phyloP scores from a whole-genome alignment of 1,284 basidiomycete species.

The Moesziomyces sp. region DNA sequence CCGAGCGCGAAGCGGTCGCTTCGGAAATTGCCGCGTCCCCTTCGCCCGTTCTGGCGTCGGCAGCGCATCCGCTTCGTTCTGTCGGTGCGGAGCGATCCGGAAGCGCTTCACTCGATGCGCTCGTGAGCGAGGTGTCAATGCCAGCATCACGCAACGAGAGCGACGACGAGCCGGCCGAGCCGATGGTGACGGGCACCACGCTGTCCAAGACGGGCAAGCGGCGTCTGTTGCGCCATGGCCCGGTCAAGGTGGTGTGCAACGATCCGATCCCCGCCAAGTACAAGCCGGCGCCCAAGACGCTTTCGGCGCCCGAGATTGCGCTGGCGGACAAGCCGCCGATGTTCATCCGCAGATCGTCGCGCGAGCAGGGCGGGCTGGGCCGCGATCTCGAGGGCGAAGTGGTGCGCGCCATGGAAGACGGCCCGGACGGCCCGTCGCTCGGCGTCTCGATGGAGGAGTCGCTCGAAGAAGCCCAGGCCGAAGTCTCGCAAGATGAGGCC shows the following conservation, averaged over 20 bases:
- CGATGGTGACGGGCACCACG: constrained; percentile 2
- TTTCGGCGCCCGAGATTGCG: constrained; percentile 38
- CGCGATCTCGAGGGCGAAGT: constrained; percentile 60
- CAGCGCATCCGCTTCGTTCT: constrained; percentile 6
- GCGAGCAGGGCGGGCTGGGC: constrained; percentile 61
- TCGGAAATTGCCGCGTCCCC: constrained; percentile 23
- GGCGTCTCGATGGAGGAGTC: constrained; percentile 32
- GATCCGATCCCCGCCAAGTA: constrained; percentile 33
- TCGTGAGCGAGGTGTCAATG: constrained; percentile 5
- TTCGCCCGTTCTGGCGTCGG: constrained; percentile 8
- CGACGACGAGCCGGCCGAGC: constrained; percentile 19
- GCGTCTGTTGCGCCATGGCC: constrained; percentile 27
- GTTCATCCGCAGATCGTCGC: constrained; percentile 50
- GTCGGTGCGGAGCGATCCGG: background rate
- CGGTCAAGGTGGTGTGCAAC: constrained; percentile 37
- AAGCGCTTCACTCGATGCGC: constrained; percentile 1
- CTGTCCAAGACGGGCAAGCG: constrained; percentile 36
- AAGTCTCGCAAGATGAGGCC: constrained; percentile 1
- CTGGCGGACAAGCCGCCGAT: constrained; percentile 46
- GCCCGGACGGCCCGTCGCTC: constrained; percentile 34
- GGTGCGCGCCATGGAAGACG: constrained; percentile 47
- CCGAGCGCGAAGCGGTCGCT: constrained; percentile 38
- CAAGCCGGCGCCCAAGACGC: constrained; percentile 18
- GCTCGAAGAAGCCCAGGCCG: constrained; percentile 3
- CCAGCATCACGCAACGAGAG: constrained; percentile 19